Conservation (phyloP, 2,329 filamentous ascomycete genomes). For the Colletotrichum tamarilloi region DNA sequence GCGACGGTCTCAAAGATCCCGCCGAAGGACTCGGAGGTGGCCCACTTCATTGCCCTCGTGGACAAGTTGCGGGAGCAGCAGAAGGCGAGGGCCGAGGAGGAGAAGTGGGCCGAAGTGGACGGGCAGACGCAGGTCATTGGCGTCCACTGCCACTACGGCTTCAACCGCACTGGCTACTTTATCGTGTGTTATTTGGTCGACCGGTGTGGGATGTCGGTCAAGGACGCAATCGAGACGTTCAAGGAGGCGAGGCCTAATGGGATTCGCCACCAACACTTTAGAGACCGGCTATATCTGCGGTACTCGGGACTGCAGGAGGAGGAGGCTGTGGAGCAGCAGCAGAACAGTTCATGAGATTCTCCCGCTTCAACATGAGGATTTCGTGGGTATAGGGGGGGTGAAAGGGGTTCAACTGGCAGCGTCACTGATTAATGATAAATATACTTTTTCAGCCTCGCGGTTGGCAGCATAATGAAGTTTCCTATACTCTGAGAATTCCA, state of each 20-base stretch:
- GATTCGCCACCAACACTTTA: slow-evolving; percentile 89
- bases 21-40: slow-evolving; percentile 68
- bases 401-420: neutral
- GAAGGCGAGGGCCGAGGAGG: slow-evolving; percentile 54
- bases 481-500: neutral
- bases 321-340: neutral
- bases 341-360: neutral
- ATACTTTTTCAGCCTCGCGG: neutral
- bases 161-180: slow-evolving; percentile 93
- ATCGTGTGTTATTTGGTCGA: slow-evolving; percentile 93
- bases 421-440: slow-evolving; percentile 12
- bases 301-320: slow-evolving; percentile 61
- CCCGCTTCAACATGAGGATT: neutral
- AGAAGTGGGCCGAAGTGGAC: slow-evolving; percentile 53
- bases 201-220: slow-evolving; percentile 75
- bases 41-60: slow-evolving; percentile 65
- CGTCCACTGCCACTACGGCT: slow-evolving; percentile 96
- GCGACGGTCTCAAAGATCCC: slow-evolving; percentile 93
- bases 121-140: slow-evolving; percentile 68
- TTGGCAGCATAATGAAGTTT: neutral
- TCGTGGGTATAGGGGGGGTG: neutral
- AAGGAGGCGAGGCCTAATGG: slow-evolving; percentile 78
- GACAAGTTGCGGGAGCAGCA: slow-evolving; percentile 70
- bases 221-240: slow-evolving; percentile 85
- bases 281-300: slow-evolving; percentile 83